Base-by-base conservation (phyloP, 306 rosid genomes). In the Sechiopsis laciniata region DNA sequence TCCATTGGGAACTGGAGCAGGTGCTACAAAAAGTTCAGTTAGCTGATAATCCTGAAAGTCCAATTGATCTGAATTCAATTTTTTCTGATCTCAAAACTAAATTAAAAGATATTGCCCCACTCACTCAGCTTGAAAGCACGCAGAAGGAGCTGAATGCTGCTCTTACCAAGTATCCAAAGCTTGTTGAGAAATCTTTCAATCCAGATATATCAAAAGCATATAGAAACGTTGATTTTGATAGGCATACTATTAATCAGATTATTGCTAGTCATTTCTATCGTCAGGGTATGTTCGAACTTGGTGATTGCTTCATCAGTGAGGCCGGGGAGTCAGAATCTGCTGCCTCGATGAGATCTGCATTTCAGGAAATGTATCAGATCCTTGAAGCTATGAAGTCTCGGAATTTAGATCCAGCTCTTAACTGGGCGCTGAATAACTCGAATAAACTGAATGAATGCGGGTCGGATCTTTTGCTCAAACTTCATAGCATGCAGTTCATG, bases 181-280 rank as follows among this genome's bases (percentile, higher is more conserved):
- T 87, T 78, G 82, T 91, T 16, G 99, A 91, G 80, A 94, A 85
- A 82, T 48, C 82, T 63, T 87, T 91, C 81, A 87, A 82, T 83
- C 85, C 96, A 58, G 99, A 94, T 83, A 89, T 91, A 83, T 80
- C 97, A 40, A 91, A 89, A 87, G 95, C 97, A 77, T 94, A 87
- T 77, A 89, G 95, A 83, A 87, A 94, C 60, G 37, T 77, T 7
- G 86, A 84, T n/a, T 78, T 87, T 73, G 96, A 94, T 76, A 51
- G 75, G 42, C 90, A 75, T 74, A 79, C 86, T 0, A 80, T 89
- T 67, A 89, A 90, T 78, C 89, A 86, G 80, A 82, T 91, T 74
- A 87, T 94, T 63, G 95, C 92, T 55, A 74, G 83, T 78, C 95
- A 91, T 87, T 89, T 90, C 84, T 91, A 87, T 81, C 88, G 84